Evolutionary conservation across 805 yeast species (phyloP), one percentile per base, ranked within the genome.

Genomic region (Metschnikowia colocasiae): DNA sequence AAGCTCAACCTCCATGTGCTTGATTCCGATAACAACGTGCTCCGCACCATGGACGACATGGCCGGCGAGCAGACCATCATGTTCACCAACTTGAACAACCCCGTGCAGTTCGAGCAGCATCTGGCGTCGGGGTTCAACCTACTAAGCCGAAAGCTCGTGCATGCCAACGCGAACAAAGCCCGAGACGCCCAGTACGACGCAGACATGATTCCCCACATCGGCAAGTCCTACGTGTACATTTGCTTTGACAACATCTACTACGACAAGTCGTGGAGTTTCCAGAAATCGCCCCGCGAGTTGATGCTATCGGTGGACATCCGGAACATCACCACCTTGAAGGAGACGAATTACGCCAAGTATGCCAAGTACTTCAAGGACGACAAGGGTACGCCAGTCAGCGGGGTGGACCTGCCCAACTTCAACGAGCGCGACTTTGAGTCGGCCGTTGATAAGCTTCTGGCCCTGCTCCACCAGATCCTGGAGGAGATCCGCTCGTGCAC

Each of bases 191-290:
- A 48, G 16, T 41, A 51, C 12, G 57, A 60, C 19, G 45, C 59
- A 2, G 44, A 46, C 4, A 43, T 61, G 39, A 51, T 55, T 32
- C 50, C 57, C 19, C 51, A 55, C 39, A 48, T 56, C 22, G 68
- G 64, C 4, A 60, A 59, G 43, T 64, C 67, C 7, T 54, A 59
- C 32, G 61, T 72, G 16, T 60, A 68, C 52, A 58, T 72, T 15
- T 72, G 77, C 51, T 72, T 72, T 56, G 76, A 72, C 55, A 72
- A 72, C 51, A 43, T 71, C 26, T 72, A 65, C 56, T 57, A 53
- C 36, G 77, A 72, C 53, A 65, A 67, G 50, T 68, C 74, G 7
- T 72, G 75, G 75, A 65, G 74, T 16, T 72, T 69, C 52, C 56
- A 58, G 15, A 71, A 74, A 5, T 49, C 50, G 20, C 25, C 57